Base-by-base conservation (phyloP, 176 grass and related monocot species). In the Panicum miliaceum region DNA sequence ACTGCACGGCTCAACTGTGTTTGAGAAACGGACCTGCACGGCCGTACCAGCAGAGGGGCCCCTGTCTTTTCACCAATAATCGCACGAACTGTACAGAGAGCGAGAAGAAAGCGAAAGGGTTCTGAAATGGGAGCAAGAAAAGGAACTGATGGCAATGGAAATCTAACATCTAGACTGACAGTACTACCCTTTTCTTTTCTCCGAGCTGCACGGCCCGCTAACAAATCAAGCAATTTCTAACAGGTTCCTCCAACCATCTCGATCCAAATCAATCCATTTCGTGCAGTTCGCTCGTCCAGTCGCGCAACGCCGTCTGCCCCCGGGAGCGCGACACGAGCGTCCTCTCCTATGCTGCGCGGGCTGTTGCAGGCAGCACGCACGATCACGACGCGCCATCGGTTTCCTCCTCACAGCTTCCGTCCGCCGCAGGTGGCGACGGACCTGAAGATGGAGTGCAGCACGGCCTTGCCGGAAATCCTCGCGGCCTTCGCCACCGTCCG, bases 391-490 rank as follows among this genome's bases (percentile, higher is more conserved):
- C 25, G 18, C 64, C 18, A 20, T 18, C 32, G 2, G 47, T 52
- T 23, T 38, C 42, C 13, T 29, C 60, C 8, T 78, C 42, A 79
- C 59, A 79, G 53, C 68, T 15, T 84, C 60, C 42, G 59, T 42
- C 68, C 38, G 19, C 73, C 74, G 57, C 57, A 10, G 9, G 3
- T 10, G 3, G 80, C 52, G 59, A 90, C 80, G 3, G 75, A 61
- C 23, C 52, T 58, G 52, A 37, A 54, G 60, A 87, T 68, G 42
- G 61, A 77, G 63, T 37, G 66, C 23, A 90, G 73, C 58, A 79
- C 73, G 32, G 79, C 65, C n/a, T 77, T 59, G 73, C 88, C 79
- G 34, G 29, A 56, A 56, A 26, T 81, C 86, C 13, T 89, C 62
- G 71, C 50, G 20, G 76, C 68, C 45, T 27, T 43, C 37, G 69